A percentile compares a stretch with the other conserved stretches of the same genome.
These are phyloP conservation scores for Schizopora paradoxa DNA, from an alignment of 1,284 basidiomycete genomes.

Conservation along the genomic window DNA sequence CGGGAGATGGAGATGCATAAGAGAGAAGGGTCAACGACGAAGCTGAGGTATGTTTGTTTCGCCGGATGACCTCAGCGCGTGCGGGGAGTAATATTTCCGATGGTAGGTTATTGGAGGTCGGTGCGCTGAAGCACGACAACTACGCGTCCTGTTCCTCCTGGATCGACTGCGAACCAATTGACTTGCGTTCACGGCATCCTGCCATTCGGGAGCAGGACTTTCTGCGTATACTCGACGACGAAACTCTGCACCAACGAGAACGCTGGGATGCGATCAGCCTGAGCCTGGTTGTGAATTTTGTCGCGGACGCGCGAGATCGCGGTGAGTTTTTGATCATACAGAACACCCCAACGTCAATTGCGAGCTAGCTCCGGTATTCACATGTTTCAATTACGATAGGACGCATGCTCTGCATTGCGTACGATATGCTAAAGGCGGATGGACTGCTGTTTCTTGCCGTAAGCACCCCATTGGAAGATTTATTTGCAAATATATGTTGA, in stretches of 20 bases:
- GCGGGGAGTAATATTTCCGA: neutral
- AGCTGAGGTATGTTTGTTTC: conserved; percentile 38
- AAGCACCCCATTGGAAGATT: too few species aligned
- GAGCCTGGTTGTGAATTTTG: conserved; percentile 85
- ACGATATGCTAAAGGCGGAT: conserved; percentile 48
- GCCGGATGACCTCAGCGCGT: neutral
- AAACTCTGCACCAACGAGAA: conserved; percentile 31
- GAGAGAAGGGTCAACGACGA: conserved; percentile 23
- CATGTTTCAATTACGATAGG: conserved; percentile 39
- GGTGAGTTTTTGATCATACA: conserved; percentile 51
- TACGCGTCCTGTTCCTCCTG: conserved; percentile 60
- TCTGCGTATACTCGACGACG: conserved; percentile 47
- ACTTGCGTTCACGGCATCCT: conserved; percentile 77
- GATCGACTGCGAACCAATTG: conserved; percentile 73
- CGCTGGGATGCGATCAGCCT: conserved; percentile 78
- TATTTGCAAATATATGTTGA: conserved; percentile 3
- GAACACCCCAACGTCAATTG: too few species aligned
- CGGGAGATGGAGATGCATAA: conserved; percentile 43
- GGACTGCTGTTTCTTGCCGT: conserved; percentile 74
- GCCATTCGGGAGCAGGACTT: conserved; percentile 80
- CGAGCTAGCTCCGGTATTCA: neutral
- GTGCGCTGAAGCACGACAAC: conserved; percentile 80
- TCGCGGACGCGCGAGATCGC: conserved; percentile 68
- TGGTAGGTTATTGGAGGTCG: conserved; percentile 76
- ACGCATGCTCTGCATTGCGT: conserved; percentile 65